These are phyloP conservation scores for Magnolia changhungtana DNA, from an alignment of 164 flowering plant species.

Conservation along the genomic window DNA sequence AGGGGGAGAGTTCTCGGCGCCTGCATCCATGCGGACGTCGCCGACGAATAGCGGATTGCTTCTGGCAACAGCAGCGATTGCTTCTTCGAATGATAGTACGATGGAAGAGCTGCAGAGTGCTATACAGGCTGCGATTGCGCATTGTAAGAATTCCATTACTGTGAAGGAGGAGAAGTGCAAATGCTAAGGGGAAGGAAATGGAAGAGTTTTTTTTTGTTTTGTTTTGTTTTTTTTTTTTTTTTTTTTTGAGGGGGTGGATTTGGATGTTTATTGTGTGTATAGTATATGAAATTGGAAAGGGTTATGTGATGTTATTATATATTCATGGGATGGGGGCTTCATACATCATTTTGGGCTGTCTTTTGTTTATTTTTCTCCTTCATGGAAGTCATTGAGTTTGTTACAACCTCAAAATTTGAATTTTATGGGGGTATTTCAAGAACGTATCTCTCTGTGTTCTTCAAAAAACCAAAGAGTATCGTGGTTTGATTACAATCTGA, in stretches of 20 bases:
- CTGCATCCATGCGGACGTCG: constrained; percentile 75
- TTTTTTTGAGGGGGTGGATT: neutral
- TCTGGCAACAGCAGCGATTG: constrained; percentile 26
- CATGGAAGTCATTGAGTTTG: too few relatives aligned
- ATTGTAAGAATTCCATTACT: constrained; percentile 85
- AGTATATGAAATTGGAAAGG: neutral
- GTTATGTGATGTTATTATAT: too few relatives aligned
- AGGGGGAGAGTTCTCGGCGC: constrained; percentile 64
- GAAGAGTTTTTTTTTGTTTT: neutral
- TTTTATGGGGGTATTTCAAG: too few relatives aligned
- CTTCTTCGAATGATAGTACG: constrained; percentile 54
- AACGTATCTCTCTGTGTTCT: too few relatives aligned
- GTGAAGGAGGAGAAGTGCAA: constrained; percentile 28
- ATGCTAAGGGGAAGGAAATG: constrained; percentile 1
- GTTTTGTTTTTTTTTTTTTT: neutral
- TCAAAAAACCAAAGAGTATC: too few relatives aligned
- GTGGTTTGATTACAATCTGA: too few relatives aligned
- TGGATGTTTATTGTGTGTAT: neutral
- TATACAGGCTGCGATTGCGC: constrained; percentile 95
- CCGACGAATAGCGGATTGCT: constrained; percentile 76
- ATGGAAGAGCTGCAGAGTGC: constrained; percentile 96
- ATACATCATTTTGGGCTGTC: too few relatives aligned
- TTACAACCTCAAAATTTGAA: too few relatives aligned
- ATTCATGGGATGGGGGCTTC: too few relatives aligned
- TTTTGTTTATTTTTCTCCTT: too few relatives aligned